Conservation (phyloP, 768 basidiomycete species). For the Pleurotus sapidus region DNA sequence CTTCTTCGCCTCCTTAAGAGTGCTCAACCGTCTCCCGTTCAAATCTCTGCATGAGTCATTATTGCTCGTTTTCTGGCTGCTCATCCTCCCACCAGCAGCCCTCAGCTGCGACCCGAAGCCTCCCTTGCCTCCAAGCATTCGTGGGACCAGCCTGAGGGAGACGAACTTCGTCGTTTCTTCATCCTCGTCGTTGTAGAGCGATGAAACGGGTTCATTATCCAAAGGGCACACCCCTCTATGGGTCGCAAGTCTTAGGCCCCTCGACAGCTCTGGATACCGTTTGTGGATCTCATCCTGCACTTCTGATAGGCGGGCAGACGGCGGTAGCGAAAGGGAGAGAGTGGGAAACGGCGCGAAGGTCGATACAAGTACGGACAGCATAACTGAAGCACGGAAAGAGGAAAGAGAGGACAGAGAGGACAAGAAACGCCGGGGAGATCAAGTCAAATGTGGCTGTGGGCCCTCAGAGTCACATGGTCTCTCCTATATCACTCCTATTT, state of each 20-base stretch:
- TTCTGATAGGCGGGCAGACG: conserved; percentile 34
- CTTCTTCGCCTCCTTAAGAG: conserved; percentile 96
- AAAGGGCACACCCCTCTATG: conserved; percentile 37
- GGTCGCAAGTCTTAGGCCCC: conserved; percentile 32
- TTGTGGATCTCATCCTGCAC: conserved; percentile 41
- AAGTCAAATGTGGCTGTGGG: no score
- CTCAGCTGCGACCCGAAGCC: conserved; percentile 96
- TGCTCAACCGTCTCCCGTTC: conserved; percentile 84
- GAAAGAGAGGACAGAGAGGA: no score
- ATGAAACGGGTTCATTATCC: conserved; percentile 27
- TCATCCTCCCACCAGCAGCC: conserved; percentile 97
- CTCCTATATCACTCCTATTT: no score
- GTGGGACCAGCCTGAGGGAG: conserved; percentile 70
- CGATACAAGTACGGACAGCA: conserved; percentile 45
- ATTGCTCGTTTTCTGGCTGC: conserved; percentile 91
- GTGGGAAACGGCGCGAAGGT: conserved; percentile 62
- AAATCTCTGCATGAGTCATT: conserved; percentile 95
- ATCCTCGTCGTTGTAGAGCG: conserved; percentile 21
- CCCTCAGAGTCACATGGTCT: no score
- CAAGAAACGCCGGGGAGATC: no score
- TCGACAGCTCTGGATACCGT: conserved; percentile 47
- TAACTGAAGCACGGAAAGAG: background rate
- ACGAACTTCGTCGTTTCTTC: conserved; percentile 37
- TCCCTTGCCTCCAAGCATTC: conserved; percentile 89
- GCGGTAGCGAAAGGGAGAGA: conserved; percentile 42